Evolutionary conservation across 768 basidiomycete genomes (phyloP).

Genomic region (Crepidotus variabilis): DNA sequence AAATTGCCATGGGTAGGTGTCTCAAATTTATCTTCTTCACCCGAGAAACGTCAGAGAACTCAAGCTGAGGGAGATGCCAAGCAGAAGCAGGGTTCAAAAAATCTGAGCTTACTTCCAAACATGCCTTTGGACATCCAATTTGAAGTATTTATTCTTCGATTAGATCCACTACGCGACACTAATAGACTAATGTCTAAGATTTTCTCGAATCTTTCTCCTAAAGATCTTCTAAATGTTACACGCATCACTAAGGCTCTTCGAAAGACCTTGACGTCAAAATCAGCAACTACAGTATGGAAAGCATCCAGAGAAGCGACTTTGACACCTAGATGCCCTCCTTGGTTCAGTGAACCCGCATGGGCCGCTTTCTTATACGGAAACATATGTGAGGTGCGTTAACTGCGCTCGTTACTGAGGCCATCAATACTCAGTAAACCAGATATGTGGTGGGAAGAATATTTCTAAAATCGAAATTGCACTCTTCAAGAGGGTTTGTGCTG

Average conservation of each 20-base stretch:
- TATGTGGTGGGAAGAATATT: not conserved
- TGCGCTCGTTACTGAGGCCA: not conserved
- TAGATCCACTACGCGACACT: not conserved
- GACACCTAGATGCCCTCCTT: not conserved
- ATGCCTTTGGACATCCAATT: not conserved
- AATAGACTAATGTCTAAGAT: not conserved
- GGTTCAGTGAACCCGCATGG: not conserved
- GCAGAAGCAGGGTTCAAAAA: not conserved
- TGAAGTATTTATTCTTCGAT: not conserved
- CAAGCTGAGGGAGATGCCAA: not conserved
- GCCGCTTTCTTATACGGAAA: not conserved
- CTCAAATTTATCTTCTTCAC: too few species aligned
- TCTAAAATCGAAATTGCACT: not conserved
- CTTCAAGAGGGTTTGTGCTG: not conserved
- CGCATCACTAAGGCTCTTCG: not conserved
- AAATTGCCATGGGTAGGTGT: too few species aligned
- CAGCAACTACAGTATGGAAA: not conserved
- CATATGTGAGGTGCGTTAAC: not conserved
- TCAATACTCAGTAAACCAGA: not conserved
- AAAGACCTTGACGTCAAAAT: not conserved
- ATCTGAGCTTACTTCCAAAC: not conserved
- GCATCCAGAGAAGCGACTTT: not conserved
- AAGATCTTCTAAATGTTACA: not conserved
- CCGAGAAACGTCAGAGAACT: not conserved
- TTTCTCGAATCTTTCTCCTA: not conserved